phyloP scores from a whole-genome alignment of 176 grass and related monocot species.

The Carex pumila region DNA sequence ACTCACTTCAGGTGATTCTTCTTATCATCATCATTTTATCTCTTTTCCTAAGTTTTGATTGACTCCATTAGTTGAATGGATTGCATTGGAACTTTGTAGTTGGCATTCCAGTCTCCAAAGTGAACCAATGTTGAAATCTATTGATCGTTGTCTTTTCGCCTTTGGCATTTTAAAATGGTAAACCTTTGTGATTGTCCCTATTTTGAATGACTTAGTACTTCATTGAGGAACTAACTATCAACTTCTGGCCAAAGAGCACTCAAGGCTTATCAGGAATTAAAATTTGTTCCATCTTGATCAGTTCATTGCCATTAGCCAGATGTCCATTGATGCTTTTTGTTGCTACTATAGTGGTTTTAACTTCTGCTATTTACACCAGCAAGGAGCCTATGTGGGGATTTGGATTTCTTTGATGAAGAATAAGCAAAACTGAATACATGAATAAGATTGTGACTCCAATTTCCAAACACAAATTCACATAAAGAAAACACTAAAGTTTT shows the following conservation, averaged over 20 bases:
- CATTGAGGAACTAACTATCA: not conserved
- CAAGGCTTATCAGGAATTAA: not conserved
- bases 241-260: not conserved
- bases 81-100: not conserved
- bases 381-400: not conserved
- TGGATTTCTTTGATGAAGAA: not conserved
- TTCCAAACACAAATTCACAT: not conserved
- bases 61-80: not conserved
- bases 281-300: not conserved
- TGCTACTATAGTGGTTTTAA: not conserved
- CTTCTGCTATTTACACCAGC: not conserved
- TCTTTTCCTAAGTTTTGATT: not conserved
- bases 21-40: not conserved
- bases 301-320: not conserved
- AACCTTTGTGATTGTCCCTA: not conserved
- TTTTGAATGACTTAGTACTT: not conserved
- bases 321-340: not conserved
- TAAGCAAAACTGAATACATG: not conserved
- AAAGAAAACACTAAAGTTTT: not conserved
- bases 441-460: not conserved
- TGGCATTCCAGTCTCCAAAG: not conserved
- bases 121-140: not conserved
- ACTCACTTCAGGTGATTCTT: constrained; percentile 55
- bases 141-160: not conserved
- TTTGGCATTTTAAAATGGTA: not conserved